phyloP scores from a whole-genome alignment of 768 basidiomycete species.

The Collybia nuda region DNA sequence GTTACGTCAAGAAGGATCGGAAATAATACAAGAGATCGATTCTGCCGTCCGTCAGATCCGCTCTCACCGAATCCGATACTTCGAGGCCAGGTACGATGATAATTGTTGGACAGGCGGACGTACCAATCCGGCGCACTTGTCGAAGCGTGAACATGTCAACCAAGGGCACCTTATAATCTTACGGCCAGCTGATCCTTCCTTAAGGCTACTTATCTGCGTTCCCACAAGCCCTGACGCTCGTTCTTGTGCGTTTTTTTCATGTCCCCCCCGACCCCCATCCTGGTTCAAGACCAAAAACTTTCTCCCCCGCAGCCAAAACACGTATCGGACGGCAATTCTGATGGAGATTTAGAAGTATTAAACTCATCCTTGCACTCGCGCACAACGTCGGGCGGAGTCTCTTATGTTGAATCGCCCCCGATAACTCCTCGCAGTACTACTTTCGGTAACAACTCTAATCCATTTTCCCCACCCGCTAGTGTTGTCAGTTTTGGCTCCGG shows the following conservation, averaged over 20 bases:
- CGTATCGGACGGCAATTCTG: slow-evolving; percentile 23
- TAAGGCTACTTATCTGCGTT: slow-evolving; percentile 10
- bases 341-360: slow-evolving; percentile 26
- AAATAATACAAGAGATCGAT: slow-evolving; percentile 23
- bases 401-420: slow-evolving; percentile 36
- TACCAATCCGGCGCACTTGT: neutral
- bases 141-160: slow-evolving; percentile 17
- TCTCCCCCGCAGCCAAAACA: slow-evolving; percentile 31
- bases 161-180: slow-evolving; percentile 28
- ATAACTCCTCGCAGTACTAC: slow-evolving; percentile 39
- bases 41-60: slow-evolving; percentile 20
- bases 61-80: slow-evolving; percentile 11
- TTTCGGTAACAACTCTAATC: slow-evolving; percentile 35
- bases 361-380: slow-evolving; percentile 30
- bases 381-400: slow-evolving; percentile 28
- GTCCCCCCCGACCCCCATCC: slow-evolving; percentile 17
- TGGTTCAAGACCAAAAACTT: slow-evolving; percentile 26
- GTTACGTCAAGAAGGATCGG: slow-evolving; percentile 20
- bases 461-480: slow-evolving; percentile 54
- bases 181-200: slow-evolving; percentile 13
- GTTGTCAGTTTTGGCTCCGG: slow-evolving; percentile 41
- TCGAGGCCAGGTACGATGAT: slow-evolving; percentile 28
- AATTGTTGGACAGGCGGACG: slow-evolving; percentile 26
- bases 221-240: slow-evolving; percentile 2
- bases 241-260: slow-evolving; percentile 6